Conservation (phyloP, 495 filamentous ascomycete species). For the Penicillium bialowiezense region DNA sequence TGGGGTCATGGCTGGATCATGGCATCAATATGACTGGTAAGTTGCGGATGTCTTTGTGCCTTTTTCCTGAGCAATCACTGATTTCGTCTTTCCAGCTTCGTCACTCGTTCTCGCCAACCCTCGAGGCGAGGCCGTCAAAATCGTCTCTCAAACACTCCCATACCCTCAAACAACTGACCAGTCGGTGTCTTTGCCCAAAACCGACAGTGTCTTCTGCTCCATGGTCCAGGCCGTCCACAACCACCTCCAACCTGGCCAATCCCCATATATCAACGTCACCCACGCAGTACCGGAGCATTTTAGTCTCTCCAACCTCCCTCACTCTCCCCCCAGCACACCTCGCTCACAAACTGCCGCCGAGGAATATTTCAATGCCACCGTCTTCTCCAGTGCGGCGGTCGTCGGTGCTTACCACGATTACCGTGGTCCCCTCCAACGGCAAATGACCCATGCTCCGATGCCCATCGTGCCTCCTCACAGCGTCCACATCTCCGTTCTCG, state of each 20-base stretch:
- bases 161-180: conserved; percentile 54
- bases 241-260: conserved; percentile 41
- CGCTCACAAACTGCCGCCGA: conserved; percentile 43
- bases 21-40: conserved; percentile 42
- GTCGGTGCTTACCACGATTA: conserved; percentile 56
- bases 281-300: conserved; percentile 63
- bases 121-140: conserved; percentile 46
- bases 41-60: conserved; percentile 6
- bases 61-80: conserved; percentile 7
- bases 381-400: conserved; percentile 57
- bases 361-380: conserved; percentile 54
- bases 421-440: conserved; percentile 42
- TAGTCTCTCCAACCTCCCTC: conserved; percentile 59
- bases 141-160: conserved; percentile 62
- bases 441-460: conserved; percentile 47
- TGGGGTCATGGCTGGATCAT: conserved; percentile 43
- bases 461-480: conserved; percentile 63
- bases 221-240: conserved; percentile 55
- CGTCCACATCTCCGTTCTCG: conserved; percentile 63
- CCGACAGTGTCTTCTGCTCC: conserved; percentile 43
- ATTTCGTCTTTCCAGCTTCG: conserved; percentile 26
- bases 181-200: conserved; percentile 26
- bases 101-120: conserved; percentile 34
- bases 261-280: conserved; percentile 59
- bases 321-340: conserved; percentile 59